These are phyloP conservation scores for Candida palmyrensis DNA, from an alignment of 805 yeast species.

Conservation along the genomic window DNA sequence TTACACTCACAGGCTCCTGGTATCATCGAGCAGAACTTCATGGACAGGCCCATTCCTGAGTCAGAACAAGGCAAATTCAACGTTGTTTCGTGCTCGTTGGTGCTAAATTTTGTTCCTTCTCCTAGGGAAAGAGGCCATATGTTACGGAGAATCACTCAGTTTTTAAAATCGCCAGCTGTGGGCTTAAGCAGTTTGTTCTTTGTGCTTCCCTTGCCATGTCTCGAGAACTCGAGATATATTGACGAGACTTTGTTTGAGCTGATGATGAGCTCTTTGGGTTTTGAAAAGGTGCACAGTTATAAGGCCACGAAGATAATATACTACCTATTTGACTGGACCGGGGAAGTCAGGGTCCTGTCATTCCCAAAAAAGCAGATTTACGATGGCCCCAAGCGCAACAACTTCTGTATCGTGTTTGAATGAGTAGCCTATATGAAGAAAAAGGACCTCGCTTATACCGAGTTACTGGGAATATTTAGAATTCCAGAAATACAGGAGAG, in stretches of 20 bases:
- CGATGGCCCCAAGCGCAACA: slow-evolving; percentile 59
- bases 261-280: slow-evolving; percentile 63
- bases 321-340: slow-evolving; percentile 55
- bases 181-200: slow-evolving; percentile 51
- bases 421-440: background rate
- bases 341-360: slow-evolving; percentile 12
- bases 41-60: slow-evolving; percentile 63
- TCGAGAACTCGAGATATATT: slow-evolving; percentile 76
- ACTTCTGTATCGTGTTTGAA: slow-evolving; percentile 49
- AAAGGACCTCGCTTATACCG: no score
- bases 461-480: no score
- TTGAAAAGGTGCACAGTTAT: slow-evolving; percentile 38
- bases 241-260: slow-evolving; percentile 34
- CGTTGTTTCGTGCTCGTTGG: slow-evolving; percentile 77
- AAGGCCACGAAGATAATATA: slow-evolving; percentile 71
- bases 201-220: slow-evolving; percentile 87
- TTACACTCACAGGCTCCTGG: slow-evolving; percentile 72
- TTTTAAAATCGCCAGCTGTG: slow-evolving; percentile 37
- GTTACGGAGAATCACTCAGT: slow-evolving; percentile 56
- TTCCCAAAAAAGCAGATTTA: slow-evolving; percentile 44
- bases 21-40: slow-evolving; percentile 76
- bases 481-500: no score
- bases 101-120: slow-evolving; percentile 81
- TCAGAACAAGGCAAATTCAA: slow-evolving; percentile 44
- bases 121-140: slow-evolving; percentile 70